phyloP scores from a whole-genome alignment of 1,139 yeast genomes.

The Blastobotrys serpentis region DNA sequence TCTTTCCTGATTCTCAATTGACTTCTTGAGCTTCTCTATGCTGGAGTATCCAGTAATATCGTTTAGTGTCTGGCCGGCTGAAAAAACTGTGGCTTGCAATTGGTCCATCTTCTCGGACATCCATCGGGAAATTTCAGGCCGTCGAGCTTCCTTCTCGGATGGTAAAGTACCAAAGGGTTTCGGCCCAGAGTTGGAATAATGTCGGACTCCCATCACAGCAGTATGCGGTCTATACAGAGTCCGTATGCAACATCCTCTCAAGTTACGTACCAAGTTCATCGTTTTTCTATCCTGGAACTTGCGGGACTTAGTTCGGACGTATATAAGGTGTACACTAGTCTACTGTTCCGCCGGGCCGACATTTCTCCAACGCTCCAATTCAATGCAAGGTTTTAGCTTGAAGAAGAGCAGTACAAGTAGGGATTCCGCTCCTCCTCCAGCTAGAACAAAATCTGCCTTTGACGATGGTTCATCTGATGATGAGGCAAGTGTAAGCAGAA shows the following conservation, averaged over 20 bases:
- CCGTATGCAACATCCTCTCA: neutral
- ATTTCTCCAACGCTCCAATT: too few species aligned
- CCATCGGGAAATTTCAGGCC: constrained; percentile 54
- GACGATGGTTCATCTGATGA: neutral
- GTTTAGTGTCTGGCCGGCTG: constrained; percentile 74
- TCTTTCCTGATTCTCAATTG: constrained; percentile 52
- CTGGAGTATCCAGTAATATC: constrained; percentile 91
- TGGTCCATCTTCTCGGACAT: constrained; percentile 58
- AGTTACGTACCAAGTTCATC: neutral
- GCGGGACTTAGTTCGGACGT: too few species aligned
- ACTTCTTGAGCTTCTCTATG: constrained; percentile 66
- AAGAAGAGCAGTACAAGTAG: neutral
- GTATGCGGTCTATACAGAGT: neutral
- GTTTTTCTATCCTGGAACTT: neutral
- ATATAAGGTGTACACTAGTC: too few species aligned
- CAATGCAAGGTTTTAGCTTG: neutral
- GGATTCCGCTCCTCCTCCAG: too few species aligned
- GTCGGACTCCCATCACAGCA: neutral
- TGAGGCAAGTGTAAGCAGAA: constrained; percentile 7
- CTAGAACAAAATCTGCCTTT: neutral
- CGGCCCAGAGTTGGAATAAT: neutral
- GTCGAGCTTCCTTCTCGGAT: constrained; percentile 43
- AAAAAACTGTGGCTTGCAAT: constrained; percentile 61
- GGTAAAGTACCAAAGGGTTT: constrained; percentile 34
- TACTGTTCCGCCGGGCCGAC: constrained; percentile 1